Evolutionary conservation across 108 stramenopile species (phyloP).

Genomic region (Conticribra guillardii): DNA sequence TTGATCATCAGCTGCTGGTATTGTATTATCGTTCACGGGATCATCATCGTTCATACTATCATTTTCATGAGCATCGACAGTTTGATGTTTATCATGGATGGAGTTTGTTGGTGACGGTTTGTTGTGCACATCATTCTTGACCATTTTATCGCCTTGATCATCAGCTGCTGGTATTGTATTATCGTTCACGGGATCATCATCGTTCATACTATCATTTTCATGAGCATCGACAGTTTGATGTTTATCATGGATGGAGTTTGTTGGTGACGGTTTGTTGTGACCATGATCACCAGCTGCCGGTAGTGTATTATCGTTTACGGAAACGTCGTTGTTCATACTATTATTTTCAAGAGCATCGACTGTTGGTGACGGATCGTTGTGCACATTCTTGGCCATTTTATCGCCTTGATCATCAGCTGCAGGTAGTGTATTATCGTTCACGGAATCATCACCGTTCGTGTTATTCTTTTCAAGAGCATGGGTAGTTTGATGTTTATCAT

Average conservation of each 20-base stretch:
- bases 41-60: not conserved
- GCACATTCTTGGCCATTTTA: not conserved
- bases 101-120: too few species aligned
- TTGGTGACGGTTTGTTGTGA: not conserved
- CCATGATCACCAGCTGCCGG: not conserved
- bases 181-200: not conserved
- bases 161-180: too few species aligned
- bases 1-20: too few species aligned
- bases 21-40: not conserved
- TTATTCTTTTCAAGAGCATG: not conserved
- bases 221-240: not conserved
- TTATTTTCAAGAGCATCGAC: too few species aligned
- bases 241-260: not conserved
- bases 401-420: not conserved
- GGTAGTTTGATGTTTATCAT: too few species aligned
- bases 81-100: too few species aligned
- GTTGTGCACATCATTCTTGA: too few species aligned
- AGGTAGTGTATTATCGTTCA: not conserved
- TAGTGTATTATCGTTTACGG: too few species aligned
- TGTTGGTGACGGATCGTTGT: too few species aligned
- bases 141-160: too few species aligned
- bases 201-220: not conserved
- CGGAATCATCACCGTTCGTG: not conserved
- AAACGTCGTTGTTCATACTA: too few species aligned
- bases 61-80: not conserved